Conservation (phyloP, 2,329 filamentous ascomycete genomes). For the Colletotrichum sansevieriae region DNA sequence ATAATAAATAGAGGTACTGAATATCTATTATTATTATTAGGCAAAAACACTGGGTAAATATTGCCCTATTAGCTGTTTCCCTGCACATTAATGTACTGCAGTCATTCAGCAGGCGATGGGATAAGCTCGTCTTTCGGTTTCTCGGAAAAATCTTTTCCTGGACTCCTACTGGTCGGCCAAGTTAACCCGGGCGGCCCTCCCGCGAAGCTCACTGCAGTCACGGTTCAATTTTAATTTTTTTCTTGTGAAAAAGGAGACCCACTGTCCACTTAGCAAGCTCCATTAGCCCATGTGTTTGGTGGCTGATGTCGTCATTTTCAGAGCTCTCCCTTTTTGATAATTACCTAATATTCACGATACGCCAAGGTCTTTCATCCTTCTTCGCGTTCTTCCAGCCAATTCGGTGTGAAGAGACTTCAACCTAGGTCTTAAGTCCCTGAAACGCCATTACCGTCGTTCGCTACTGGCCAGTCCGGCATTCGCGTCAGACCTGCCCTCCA, state of each 20-base stretch:
- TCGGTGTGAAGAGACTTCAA: background rate
- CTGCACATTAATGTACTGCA: too few relatives aligned
- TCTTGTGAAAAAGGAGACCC: background rate
- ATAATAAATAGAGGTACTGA: too few relatives aligned
- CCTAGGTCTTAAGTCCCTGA: slow-evolving; percentile 34
- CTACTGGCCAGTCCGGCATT: slow-evolving; percentile 1
- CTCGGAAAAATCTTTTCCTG: slow-evolving; percentile 34
- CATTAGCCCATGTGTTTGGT: slow-evolving; percentile 40
- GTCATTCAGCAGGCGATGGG: too few relatives aligned
- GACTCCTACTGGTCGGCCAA: slow-evolving; percentile 15
- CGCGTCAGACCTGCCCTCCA: slow-evolving; percentile 36
- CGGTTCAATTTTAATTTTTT: slow-evolving; percentile 18
- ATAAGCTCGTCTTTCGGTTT: slow-evolving; percentile 14
- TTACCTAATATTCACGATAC: slow-evolving; percentile 18
- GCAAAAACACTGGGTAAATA: too few relatives aligned
- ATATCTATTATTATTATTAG: too few relatives aligned
- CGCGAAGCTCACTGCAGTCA: background rate
- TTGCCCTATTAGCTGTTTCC: too few relatives aligned
- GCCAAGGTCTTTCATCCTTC: background rate
- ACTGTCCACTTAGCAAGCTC: slow-evolving; percentile 36
- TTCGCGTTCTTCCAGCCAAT: background rate
- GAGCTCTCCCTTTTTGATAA: background rate
- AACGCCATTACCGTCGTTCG: background rate
- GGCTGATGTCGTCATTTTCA: background rate
- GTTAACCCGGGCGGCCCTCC: slow-evolving; percentile 30